Percentiles rank a stretch among this genome's conserved stretches.
Conservation (phyloP, 2,329 filamentous ascomycete genomes). For the Exserohilum rostratum region DNA sequence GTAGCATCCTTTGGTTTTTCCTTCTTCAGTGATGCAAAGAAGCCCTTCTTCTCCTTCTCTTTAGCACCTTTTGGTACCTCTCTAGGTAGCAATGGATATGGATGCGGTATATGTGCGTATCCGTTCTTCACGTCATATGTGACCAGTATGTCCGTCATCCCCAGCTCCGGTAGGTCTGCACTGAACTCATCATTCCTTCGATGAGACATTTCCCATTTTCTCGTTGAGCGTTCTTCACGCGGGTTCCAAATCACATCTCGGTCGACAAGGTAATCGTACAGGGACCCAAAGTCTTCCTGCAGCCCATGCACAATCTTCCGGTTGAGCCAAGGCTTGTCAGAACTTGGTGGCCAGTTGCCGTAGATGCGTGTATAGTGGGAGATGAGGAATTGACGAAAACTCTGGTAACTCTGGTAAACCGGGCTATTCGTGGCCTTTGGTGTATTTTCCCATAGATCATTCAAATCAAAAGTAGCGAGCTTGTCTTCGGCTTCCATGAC, state of each 20-base stretch:
- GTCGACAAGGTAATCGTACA: conserved; percentile 75
- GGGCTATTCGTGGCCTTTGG: conserved; percentile 46
- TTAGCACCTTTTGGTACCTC: conserved; percentile 33
- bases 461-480: conserved; percentile 65
- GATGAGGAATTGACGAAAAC: conserved; percentile 66
- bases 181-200: conserved; percentile 43
- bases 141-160: conserved; percentile 69
- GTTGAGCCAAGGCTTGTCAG: conserved; percentile 61
- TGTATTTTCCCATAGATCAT: conserved; percentile 62
- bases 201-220: conserved; percentile 68
- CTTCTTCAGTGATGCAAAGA: conserved; percentile 46
- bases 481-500: conserved; percentile 68
- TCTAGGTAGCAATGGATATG: conserved; percentile 67
- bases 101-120: conserved; percentile 61
- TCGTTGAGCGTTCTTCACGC: conserved; percentile 64
- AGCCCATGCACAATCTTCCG: conserved; percentile 62
- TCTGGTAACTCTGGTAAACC: conserved; percentile 62
- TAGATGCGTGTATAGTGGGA: conserved; percentile 63
- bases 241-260: conserved; percentile 70
- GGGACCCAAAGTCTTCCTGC: conserved; percentile 69
- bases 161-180: conserved; percentile 59
- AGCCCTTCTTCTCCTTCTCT: conserved; percentile 42
- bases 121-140: conserved; percentile 67
- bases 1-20: conserved; percentile 39
- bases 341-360: conserved; percentile 66